These are phyloP conservation scores for Apophysomyces ossiformis DNA, from an alignment of 371 early-diverging fungal genomes.

Conservation along the genomic window DNA sequence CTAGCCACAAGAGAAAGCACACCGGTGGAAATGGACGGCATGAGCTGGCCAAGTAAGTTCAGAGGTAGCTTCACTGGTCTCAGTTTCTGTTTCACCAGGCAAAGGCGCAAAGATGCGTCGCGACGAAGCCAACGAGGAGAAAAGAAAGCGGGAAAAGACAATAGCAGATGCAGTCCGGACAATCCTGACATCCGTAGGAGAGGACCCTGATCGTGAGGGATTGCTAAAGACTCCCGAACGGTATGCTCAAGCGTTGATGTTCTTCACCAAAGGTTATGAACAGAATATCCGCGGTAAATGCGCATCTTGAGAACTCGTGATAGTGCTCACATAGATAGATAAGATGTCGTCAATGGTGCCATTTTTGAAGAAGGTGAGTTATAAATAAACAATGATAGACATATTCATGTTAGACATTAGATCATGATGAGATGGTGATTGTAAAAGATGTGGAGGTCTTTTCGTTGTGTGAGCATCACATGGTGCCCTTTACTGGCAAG, in stretches of 20 bases:
- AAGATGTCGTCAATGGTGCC: slow-evolving; percentile 85
- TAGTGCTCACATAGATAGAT: not conserved
- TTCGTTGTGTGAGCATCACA: slow-evolving; percentile 96
- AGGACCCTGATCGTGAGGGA: slow-evolving; percentile 93
- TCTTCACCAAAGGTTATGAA: slow-evolving; percentile 95
- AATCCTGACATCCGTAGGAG: slow-evolving; percentile 90
- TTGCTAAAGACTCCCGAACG: slow-evolving; percentile 94
- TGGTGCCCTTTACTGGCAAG: slow-evolving; percentile 96
- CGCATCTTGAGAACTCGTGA: too few relatives aligned
- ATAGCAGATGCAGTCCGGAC: slow-evolving; percentile 84
- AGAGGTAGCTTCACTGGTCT: not conserved
- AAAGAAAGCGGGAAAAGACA: slow-evolving; percentile 66
- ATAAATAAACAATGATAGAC: not conserved
- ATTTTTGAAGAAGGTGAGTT: slow-evolving; percentile 88
- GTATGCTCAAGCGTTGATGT: slow-evolving; percentile 95
- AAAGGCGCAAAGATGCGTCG: slow-evolving; percentile 72
- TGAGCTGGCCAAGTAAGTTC: slow-evolving; percentile 48
- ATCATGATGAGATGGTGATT: slow-evolving; percentile 98
- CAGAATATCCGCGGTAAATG: slow-evolving; percentile 71
- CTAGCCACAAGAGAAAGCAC: slow-evolving; percentile 21
- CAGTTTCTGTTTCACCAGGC: slow-evolving; percentile 29
- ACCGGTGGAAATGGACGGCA: slow-evolving; percentile 38
- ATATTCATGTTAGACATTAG: slow-evolving; percentile 45
- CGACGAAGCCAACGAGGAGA: slow-evolving; percentile 74
- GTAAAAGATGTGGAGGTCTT: slow-evolving; percentile 92